These are phyloP conservation scores for Debaryomyces maramus DNA, from an alignment of 805 yeast genomes.

Conservation along the genomic window DNA sequence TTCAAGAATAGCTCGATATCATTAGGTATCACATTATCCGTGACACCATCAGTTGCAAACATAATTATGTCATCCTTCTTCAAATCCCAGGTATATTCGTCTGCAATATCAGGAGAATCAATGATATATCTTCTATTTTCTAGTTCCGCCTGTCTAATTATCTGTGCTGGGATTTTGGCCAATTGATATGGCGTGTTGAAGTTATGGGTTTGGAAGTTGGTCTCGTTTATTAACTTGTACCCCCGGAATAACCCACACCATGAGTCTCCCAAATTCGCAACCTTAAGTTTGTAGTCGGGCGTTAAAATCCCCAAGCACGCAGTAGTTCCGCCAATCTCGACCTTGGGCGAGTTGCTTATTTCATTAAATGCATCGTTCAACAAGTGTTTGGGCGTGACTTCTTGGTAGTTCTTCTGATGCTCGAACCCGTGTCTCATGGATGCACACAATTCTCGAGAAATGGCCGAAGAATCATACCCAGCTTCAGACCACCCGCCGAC, in stretches of 20 bases:
- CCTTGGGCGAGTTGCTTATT: conserved; percentile 54
- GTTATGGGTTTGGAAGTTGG: conserved; percentile 77
- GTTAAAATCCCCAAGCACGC: conserved; percentile 79
- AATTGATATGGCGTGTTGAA: conserved; percentile 93
- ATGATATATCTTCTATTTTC: conserved; percentile 65
- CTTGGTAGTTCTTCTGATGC: conserved; percentile 6
- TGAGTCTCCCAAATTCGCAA: conserved; percentile 90
- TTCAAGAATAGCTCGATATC: conserved; percentile 70
- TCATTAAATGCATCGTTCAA: conserved; percentile 56
- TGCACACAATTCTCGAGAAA: conserved; percentile 74
- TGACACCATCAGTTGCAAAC: conserved; percentile 92
- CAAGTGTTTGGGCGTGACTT: conserved; percentile 44
- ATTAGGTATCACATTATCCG: conserved; percentile 74
- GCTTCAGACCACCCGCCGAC: conserved; percentile 97
- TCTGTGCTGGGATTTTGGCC: conserved; percentile 73
- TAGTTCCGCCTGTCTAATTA: conserved; percentile 51
- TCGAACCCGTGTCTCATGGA: conserved; percentile 47
- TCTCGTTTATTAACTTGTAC: conserved; percentile 58
- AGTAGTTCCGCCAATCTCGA: conserved; percentile 91
- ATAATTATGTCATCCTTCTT: conserved; percentile 72
- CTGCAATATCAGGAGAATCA: conserved; percentile 71
- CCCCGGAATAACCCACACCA: conserved; percentile 87
- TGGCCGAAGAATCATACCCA: conserved; percentile 87
- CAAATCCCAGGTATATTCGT: conserved; percentile 62
- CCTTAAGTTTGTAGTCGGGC: conserved; percentile 53